phyloP scores from a whole-genome alignment of 2,329 filamentous ascomycete species.

The Hymenotorrendiella dingleyae region DNA sequence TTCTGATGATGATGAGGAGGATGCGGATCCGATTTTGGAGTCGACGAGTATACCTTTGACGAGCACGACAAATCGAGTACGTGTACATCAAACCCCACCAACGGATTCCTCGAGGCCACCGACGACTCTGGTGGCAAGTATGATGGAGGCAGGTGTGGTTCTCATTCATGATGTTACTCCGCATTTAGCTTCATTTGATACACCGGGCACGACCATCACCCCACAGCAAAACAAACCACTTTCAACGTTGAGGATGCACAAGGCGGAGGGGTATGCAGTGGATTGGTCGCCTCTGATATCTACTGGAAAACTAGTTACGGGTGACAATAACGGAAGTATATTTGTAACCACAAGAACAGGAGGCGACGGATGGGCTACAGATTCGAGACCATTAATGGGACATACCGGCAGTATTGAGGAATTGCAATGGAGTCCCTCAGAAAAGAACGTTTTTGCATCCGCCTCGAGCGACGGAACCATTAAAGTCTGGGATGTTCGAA shows the following conservation, averaged over 20 bases:
- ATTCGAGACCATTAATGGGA: constrained; percentile 75
- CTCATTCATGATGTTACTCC: constrained; percentile 92
- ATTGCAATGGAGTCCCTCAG: constrained; percentile 91
- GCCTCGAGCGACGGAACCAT: constrained; percentile 91
- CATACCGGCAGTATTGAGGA: constrained; percentile 88
- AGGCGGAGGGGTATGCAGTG: constrained; percentile 89
- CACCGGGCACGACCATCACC: constrained; percentile 73
- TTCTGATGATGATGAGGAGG: constrained; percentile 66
- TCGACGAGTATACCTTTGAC: constrained; percentile 80
- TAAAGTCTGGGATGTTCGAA: constrained; percentile 91
- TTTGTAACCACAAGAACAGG: constrained; percentile 82
- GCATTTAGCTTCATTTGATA: constrained; percentile 84
- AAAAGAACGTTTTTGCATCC: constrained; percentile 90
- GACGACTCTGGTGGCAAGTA: constrained; percentile 80
- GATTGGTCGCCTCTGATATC: constrained; percentile 87
- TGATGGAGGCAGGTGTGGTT: constrained; percentile 85
- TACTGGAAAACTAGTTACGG: constrained; percentile 80
- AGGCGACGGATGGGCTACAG: constrained; percentile 83
- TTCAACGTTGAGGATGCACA: constrained; percentile 83
- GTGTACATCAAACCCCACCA: constrained; percentile 72
- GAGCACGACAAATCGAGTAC: constrained; percentile 90
- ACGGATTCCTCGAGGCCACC: constrained; percentile 65
- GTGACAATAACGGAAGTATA: constrained; percentile 85
- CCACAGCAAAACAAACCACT: constrained; percentile 83
- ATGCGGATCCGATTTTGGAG: constrained; percentile 85